A percentile compares a stretch with the other conserved stretches of the same genome.
These are phyloP conservation scores for Astrothelium subdiscretum DNA, from an alignment of 495 filamentous ascomycete genomes.

Conservation along the genomic window DNA sequence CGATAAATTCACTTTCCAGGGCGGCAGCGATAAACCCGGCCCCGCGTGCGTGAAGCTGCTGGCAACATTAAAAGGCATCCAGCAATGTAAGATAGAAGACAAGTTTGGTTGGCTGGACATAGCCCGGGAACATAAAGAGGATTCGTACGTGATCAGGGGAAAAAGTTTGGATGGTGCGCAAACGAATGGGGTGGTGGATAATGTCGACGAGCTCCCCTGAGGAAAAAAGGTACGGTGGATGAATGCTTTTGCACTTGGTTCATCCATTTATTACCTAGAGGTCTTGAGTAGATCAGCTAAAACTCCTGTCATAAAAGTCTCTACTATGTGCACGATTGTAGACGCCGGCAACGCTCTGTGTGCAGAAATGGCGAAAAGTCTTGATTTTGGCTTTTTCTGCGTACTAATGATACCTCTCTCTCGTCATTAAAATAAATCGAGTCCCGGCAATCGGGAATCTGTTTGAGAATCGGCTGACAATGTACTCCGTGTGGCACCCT, in stretches of 20 bases:
- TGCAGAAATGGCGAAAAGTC: not conserved
- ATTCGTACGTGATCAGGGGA: constrained; percentile 8
- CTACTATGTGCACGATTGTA: too few relatives aligned
- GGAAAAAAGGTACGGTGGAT: not conserved
- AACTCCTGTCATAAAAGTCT: not conserved
- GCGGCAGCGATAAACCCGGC: constrained; percentile 49
- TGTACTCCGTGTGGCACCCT: too few relatives aligned
- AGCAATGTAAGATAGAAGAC: constrained; percentile 66
- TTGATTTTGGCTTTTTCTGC: not conserved
- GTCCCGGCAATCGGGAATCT: too few relatives aligned
- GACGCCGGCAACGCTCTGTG: not conserved
- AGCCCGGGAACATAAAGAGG: constrained; percentile 34
- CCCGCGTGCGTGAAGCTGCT: constrained; percentile 58
- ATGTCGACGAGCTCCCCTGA: constrained; percentile 2
- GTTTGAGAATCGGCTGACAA: too few relatives aligned
- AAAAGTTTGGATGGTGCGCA: constrained; percentile 1
- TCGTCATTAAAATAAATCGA: too few relatives aligned
- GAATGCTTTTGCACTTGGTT: not conserved
- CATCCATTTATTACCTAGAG: not conserved
- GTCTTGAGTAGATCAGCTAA: not conserved
- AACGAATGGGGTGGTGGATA: constrained; percentile 2
- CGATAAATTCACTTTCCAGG: constrained; percentile 46
- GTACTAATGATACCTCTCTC: too few relatives aligned
- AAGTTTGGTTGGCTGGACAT: constrained; percentile 58
- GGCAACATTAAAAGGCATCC: constrained; percentile 70